These are phyloP conservation scores for Lepiota venenata DNA, from an alignment of 768 basidiomycete genomes.

Conservation along the genomic window DNA sequence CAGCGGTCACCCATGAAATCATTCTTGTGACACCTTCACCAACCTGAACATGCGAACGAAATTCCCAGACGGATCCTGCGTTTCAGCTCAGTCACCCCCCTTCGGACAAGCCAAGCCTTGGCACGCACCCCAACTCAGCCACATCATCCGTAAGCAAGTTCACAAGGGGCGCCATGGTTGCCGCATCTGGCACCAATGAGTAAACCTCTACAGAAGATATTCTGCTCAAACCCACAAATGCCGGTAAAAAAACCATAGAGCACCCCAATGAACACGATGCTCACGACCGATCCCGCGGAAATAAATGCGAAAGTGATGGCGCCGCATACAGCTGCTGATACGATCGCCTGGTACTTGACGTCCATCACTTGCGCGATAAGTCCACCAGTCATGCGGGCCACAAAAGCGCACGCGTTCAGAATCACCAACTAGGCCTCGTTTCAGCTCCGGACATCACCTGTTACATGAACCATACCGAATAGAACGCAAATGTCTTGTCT, in stretches of 20 bases:
- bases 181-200: background rate
- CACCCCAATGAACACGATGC: slow-evolving; percentile 28
- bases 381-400: background rate
- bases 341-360: slow-evolving; percentile 14
- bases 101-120: background rate
- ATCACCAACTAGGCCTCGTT: background rate
- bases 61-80: slow-evolving; percentile 16
- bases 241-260: slow-evolving; percentile 39
- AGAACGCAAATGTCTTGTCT: slow-evolving; percentile 25
- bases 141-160: slow-evolving; percentile 9
- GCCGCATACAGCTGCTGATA: slow-evolving; percentile 30
- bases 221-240: background rate
- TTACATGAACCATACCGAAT: slow-evolving; percentile 18
- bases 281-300: slow-evolving; percentile 21
- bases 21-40: background rate
- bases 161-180: slow-evolving; percentile 5
- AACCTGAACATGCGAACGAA: slow-evolving; percentile 17
- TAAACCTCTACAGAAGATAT: background rate
- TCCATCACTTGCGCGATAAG: background rate
- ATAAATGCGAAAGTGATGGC: slow-evolving; percentile 31
- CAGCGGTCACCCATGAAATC: background rate
- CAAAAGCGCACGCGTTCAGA: background rate
- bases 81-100: background rate
- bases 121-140: slow-evolving; percentile 13
- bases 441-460: background rate